These are phyloP conservation scores for Encephalitozoon romaleae DNA, from an alignment of 371 early-diverging fungal genomes.

Conservation along the genomic window DNA sequence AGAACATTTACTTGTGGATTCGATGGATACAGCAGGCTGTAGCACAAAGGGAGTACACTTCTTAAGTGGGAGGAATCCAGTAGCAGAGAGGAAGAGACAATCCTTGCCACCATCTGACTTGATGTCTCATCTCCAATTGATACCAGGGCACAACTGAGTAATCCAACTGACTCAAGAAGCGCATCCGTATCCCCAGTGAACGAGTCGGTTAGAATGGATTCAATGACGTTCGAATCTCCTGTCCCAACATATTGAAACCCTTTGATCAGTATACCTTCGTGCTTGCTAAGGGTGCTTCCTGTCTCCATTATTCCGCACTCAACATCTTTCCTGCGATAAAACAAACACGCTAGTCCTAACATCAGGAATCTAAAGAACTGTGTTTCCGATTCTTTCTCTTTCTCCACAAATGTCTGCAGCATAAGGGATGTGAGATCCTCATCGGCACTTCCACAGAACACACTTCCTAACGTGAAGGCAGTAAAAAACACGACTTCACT, in stretches of 20 bases:
- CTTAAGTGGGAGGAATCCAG: conserved; percentile 49
- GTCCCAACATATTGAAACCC: conserved; percentile 48
- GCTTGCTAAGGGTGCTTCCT: conserved; percentile 1
- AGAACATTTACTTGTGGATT: conserved; percentile 79
- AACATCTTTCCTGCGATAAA: conserved; percentile 43
- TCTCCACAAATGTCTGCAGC: conserved; percentile 39
- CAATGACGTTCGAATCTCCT: conserved; percentile 47
- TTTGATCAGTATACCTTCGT: conserved; percentile 31
- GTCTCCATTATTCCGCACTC: conserved; percentile 21
- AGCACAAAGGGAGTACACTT: conserved; percentile 72
- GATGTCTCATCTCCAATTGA: conserved; percentile 53
- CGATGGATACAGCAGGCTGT: conserved; percentile 83
- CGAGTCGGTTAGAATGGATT: conserved; percentile 50
- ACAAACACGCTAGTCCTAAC: conserved; percentile 55
- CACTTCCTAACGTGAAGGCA: conserved; percentile 44
- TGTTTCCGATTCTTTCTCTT: conserved; percentile 16
- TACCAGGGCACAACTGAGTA: conserved; percentile 50
- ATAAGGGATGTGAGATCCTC: conserved; percentile 43
- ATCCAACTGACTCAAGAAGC: conserved; percentile 40
- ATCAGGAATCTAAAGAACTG: conserved; percentile 45
- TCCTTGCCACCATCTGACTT: conserved; percentile 48
- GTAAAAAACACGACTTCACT: conserved; percentile 44
- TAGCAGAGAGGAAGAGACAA: conserved; percentile 47
- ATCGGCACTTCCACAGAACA: conserved; percentile 41
- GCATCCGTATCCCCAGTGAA: conserved; percentile 48